Percentiles rank a stretch among this genome's conserved stretches.
These are phyloP conservation scores for Citrus mangshanensis DNA, from an alignment of 345 rosid genomes.

Conservation along the genomic window DNA sequence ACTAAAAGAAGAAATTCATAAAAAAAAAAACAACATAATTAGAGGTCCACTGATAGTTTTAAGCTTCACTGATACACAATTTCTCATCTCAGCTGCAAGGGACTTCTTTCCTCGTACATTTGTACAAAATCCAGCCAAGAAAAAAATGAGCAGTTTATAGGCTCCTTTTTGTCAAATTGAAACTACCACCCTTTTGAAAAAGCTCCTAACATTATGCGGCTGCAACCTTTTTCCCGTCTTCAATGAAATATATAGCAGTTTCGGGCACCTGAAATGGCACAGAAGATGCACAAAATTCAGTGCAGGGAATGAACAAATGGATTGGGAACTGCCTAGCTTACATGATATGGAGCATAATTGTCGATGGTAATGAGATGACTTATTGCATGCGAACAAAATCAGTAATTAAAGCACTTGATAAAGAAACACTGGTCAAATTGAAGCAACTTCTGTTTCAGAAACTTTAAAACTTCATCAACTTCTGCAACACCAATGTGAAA, in stretches of 20 bases:
- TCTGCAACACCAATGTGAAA: neutral
- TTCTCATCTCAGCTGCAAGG: neutral
- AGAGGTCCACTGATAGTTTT: neutral
- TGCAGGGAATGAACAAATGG: neutral
- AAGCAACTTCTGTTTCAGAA: neutral
- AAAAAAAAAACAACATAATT: neutral
- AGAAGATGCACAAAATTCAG: neutral
- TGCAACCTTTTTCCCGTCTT: slow-evolving; percentile 88
- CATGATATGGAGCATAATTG: neutral
- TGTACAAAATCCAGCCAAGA: too few relatives aligned
- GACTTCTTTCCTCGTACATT: neutral
- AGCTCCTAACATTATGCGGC: slow-evolving; percentile 45
- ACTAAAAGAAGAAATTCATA: neutral
- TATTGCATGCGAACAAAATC: neutral
- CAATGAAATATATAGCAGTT: slow-evolving; percentile 77
- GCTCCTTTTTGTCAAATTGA: too few relatives aligned
- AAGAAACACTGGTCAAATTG: neutral
- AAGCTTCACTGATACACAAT: neutral
- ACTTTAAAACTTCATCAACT: neutral
- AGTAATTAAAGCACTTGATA: neutral
- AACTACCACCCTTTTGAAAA: too few relatives aligned
- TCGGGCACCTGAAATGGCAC: slow-evolving; percentile 63
- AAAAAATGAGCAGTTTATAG: neutral
- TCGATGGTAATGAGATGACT: neutral
- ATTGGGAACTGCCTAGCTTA: neutral